Conservation (phyloP, 2,329 filamentous ascomycete species). For the Penicillium aurantiogriseum region DNA sequence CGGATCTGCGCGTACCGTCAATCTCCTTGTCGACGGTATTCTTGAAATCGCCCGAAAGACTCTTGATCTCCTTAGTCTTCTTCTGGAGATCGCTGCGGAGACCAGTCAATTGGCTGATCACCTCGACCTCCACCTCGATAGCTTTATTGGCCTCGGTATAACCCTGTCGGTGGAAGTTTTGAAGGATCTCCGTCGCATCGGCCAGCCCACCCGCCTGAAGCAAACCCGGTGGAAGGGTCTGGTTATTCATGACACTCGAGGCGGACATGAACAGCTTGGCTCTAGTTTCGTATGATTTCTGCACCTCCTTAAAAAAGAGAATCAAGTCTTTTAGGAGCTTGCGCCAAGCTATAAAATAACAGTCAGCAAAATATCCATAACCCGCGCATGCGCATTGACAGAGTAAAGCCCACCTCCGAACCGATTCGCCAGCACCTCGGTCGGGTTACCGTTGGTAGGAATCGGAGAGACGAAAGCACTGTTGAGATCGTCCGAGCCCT, state of each 20-base stretch:
- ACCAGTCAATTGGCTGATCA: conserved; percentile 81
- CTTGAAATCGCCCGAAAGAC: conserved; percentile 89
- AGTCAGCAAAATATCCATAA: conserved; percentile 8
- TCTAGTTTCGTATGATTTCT: conserved; percentile 81
- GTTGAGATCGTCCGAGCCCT: conserved; percentile 62
- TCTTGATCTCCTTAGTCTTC: conserved; percentile 98
- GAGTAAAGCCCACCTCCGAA: conserved; percentile 68
- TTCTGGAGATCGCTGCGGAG: conserved; percentile 84
- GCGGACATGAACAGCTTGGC: conserved; percentile 80
- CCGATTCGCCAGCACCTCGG: conserved; percentile 78
- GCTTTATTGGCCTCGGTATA: conserved; percentile 83
- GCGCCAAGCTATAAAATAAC: conserved; percentile 71
- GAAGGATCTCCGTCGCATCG: conserved; percentile 78
- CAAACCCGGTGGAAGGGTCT: conserved; percentile 70
- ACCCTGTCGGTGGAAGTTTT: conserved; percentile 77
- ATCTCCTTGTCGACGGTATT: conserved; percentile 96
- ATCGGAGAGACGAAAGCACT: conserved; percentile 89
- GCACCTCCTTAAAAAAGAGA: conserved; percentile 87
- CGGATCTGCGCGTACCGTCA: conserved; percentile 74
- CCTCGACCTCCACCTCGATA: conserved; percentile 84
- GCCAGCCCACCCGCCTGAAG: conserved; percentile 78
- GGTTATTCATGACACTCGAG: conserved; percentile 80
- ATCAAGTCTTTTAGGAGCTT: conserved; percentile 95
- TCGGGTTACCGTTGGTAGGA: conserved; percentile 81
- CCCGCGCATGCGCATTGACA: background rate